Conservation (phyloP, 1,284 basidiomycete species). For the Tilletia caries region DNA sequence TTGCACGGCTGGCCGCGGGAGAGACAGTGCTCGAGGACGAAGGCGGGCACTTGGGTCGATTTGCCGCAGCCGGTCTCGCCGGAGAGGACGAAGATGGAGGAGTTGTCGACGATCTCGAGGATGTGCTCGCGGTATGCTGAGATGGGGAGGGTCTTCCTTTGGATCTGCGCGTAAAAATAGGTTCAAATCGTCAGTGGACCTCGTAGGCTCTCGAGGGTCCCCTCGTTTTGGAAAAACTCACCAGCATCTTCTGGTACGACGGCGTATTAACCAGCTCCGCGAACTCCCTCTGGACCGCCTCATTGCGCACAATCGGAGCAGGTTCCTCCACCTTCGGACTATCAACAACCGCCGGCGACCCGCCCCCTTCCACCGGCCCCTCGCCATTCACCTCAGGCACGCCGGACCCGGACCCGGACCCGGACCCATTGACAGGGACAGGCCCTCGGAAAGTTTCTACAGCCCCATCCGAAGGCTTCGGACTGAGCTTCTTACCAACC, state of each 20-base stretch:
- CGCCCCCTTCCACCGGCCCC: not conserved
- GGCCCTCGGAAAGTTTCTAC: too few relatives aligned
- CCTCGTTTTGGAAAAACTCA: slow-evolving; percentile 55
- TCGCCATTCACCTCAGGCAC: not conserved
- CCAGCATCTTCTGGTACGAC: slow-evolving; percentile 83
- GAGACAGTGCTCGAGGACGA: slow-evolving; percentile 87
- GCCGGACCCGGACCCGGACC: not conserved
- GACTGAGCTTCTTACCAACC: not conserved
- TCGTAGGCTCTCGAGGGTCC: not conserved
- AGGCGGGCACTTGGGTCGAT: slow-evolving; percentile 92
- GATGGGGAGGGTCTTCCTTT: slow-evolving; percentile 80
- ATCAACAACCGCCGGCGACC: too few relatives aligned
- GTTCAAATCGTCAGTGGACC: not conserved
- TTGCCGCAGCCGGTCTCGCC: slow-evolving; percentile 99
- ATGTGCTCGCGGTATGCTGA: slow-evolving; percentile 77
- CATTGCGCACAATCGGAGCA: not conserved
- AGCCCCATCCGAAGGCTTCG: not conserved
- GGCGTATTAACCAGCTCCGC: slow-evolving; percentile 63
- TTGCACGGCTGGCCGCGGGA: slow-evolving; percentile 78
- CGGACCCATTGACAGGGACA: not conserved
- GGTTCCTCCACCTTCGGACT: not conserved
- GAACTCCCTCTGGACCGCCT: slow-evolving; percentile 55
- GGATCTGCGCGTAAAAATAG: slow-evolving; percentile 56
- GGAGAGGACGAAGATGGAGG: slow-evolving; percentile 85
- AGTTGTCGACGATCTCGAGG: slow-evolving; percentile 67